Evolutionary conservation across 768 basidiomycete species (phyloP).

Genomic region (Kwoniella sp.): DNA sequence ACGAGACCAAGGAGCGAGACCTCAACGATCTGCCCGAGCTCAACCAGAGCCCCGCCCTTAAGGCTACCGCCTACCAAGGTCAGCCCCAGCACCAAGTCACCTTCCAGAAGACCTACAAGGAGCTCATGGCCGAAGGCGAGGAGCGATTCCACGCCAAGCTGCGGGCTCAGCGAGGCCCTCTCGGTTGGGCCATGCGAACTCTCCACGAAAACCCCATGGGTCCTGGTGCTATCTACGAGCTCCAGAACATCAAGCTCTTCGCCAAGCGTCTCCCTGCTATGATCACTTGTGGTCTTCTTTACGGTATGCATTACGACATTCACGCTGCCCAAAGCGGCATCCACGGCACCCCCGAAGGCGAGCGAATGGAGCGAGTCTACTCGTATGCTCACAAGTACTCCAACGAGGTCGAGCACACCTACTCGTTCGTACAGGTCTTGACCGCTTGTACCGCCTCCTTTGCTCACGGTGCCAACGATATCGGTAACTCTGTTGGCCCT

Average conservation of each 20-base stretch:
- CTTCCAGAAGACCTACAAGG: constrained; percentile 21
- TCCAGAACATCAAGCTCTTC: constrained; percentile 48
- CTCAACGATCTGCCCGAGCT: constrained; percentile 1
- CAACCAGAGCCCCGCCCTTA: constrained; percentile 9
- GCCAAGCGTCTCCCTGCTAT: constrained; percentile 38
- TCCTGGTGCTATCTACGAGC: constrained; percentile 41
- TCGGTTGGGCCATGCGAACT: constrained; percentile 56
- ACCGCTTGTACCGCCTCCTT: constrained; percentile 59
- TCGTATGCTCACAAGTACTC: constrained; percentile 54
- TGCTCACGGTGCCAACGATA: constrained; percentile 59
- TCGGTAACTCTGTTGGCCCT: constrained; percentile 55
- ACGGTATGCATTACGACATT: constrained; percentile 52
- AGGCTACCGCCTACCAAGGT: constrained; percentile 9
- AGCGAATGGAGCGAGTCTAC: constrained; percentile 55
- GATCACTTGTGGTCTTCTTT: constrained; percentile 32
- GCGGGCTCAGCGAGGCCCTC: constrained; percentile 45
- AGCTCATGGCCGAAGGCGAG: constrained; percentile 28
- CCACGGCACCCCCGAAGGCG: constrained; percentile 52
- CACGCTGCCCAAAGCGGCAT: constrained; percentile 50
- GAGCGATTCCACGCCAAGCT: constrained; percentile 48
- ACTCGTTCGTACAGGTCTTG: constrained; percentile 58
- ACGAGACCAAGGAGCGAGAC: constrained; percentile 7
- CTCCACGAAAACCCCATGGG: constrained; percentile 55
- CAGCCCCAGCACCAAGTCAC: constrained; percentile 15
- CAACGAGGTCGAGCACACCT: constrained; percentile 58